Evolutionary conservation across 805 yeast genomes (phyloP).

Genomic region (Wickerhamiella cacticola): DNA sequence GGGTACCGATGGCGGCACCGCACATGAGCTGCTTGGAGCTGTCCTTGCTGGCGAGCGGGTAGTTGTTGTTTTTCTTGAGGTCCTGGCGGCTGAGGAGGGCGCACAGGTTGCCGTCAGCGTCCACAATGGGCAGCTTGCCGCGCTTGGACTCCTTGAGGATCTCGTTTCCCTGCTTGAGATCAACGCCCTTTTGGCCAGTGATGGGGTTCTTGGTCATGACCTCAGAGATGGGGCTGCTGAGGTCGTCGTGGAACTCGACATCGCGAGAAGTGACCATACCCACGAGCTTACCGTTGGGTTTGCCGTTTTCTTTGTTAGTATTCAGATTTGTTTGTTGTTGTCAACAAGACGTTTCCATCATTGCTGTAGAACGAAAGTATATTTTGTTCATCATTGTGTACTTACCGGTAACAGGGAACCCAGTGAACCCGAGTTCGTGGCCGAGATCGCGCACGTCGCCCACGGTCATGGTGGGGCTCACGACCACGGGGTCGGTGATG

Average conservation of each 20-base stretch:
- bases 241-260: slow-evolving; percentile 82
- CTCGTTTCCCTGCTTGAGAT: slow-evolving; percentile 76
- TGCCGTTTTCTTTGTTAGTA: slow-evolving; percentile 58
- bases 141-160: slow-evolving; percentile 85
- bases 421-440: slow-evolving; percentile 73
- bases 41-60: slow-evolving; percentile 91
- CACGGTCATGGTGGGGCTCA: slow-evolving; percentile 64
- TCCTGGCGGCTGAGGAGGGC: slow-evolving; percentile 91
- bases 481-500: slow-evolving; percentile 85
- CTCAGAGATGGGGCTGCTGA: slow-evolving; percentile 47
- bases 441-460: slow-evolving; percentile 67
- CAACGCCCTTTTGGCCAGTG: slow-evolving; percentile 73
- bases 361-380: slow-evolving; percentile 99
- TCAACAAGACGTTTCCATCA: slow-evolving; percentile 98
- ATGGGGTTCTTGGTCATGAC: slow-evolving; percentile 85
- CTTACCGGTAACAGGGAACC: slow-evolving; percentile 99
- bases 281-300: slow-evolving; percentile 74
- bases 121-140: slow-evolving; percentile 95
- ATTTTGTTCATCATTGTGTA: slow-evolving; percentile 30
- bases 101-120: slow-evolving; percentile 58
- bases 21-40: slow-evolving; percentile 89
- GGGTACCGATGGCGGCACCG: slow-evolving; percentile 98
- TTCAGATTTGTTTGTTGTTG: slow-evolving; percentile 27
- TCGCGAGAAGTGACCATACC: slow-evolving; percentile 98
- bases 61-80: slow-evolving; percentile 87